These are phyloP conservation scores for Trypanosoma melophagium DNA, from an alignment of 208 protist genomes.

Conservation along the genomic window DNA sequence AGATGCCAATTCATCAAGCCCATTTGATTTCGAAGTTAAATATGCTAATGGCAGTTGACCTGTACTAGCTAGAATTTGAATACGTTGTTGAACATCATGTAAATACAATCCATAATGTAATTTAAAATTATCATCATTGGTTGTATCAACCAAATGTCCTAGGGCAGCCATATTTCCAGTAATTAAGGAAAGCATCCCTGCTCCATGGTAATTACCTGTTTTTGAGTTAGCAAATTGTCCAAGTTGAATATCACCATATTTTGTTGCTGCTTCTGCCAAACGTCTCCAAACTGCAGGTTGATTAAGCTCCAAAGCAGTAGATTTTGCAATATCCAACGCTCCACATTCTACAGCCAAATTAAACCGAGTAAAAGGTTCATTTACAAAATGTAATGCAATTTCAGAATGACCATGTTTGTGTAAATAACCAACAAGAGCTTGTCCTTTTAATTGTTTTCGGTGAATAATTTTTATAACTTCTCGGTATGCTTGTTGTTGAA, in stretches of 20 bases:
- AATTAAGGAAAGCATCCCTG: constrained; percentile 95
- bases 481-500: constrained; percentile 91
- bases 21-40: constrained; percentile 83
- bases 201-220: constrained; percentile 91
- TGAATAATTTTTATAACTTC: constrained; percentile 95
- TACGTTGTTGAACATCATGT: constrained; percentile 84
- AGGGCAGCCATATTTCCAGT: constrained; percentile 96
- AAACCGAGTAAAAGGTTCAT: constrained; percentile 96
- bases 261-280: constrained; percentile 92
- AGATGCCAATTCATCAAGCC: constrained; percentile 80
- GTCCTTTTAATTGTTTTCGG: constrained; percentile 89
- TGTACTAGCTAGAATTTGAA: constrained; percentile 74
- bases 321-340: constrained; percentile 93
- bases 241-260: constrained; percentile 95
- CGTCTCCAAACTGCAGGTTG: constrained; percentile 89
- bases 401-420: constrained; percentile 97
- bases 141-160: constrained; percentile 90
- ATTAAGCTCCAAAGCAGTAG: constrained; percentile 91
- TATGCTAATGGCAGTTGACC: constrained; percentile 90
- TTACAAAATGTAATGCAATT: constrained; percentile 98
- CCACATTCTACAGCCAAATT: constrained; percentile 98
- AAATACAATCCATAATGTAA: constrained; percentile 95
- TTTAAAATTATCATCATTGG: constrained; percentile 74
- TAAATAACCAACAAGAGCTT: constrained; percentile 98
- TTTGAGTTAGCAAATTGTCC: constrained; percentile 95